Evolutionary conservation across 225 moss, liverwort and hornwort genomes (phyloP), one percentile per base, ranked within the genome.

Genomic region (Lunularia cruciata): DNA sequence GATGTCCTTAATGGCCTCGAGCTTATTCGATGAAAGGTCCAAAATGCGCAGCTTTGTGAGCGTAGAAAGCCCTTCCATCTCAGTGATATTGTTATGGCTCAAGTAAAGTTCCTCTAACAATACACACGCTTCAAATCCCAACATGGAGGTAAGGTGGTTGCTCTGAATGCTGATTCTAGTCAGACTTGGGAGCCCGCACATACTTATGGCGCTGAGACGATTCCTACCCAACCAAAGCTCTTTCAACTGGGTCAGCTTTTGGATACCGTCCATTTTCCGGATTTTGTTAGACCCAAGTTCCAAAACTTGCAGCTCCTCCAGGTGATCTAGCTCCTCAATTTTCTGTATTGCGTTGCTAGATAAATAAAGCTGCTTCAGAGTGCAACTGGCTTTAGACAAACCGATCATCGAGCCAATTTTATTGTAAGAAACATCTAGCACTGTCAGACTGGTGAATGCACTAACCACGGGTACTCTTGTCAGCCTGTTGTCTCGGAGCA

Each of bases 171-270:
- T 91, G 40, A 98, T 84, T 76, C 79, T 88, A 3, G 84, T 82
- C 73, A 98, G 80, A 75, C 76, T 70, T 67, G 86, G 86, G 68
- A 98, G 87, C 60, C 98, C 93, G 57, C 83, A 75, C 81, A 98
- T 47, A 70, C 91, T 76, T 15, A 88, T 89, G 65, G 46, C 71
- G 76, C 83, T 86, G 43, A 98, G 83, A 56, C 91, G 91, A 70
- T 98, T 98, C 42, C 86, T 89, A 63, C 93, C 98, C 72, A 98
- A 70, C 98, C 98, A 93, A 52, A 98, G 74, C 72, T 98, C 86
- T 67, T 85, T 85, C 85, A 98, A 70, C 45, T 78, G 60, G 35
- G 75, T 82, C 35, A 93, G 78, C 67, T 77, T 85, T 47, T 86
- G 76, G 33, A 98, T 80, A 22, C 93, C 98, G 78, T 84, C 86